Evolutionary conservation across 1,284 basidiomycete species (phyloP).

Genomic region (Cryptococcus wingfieldii): DNA sequence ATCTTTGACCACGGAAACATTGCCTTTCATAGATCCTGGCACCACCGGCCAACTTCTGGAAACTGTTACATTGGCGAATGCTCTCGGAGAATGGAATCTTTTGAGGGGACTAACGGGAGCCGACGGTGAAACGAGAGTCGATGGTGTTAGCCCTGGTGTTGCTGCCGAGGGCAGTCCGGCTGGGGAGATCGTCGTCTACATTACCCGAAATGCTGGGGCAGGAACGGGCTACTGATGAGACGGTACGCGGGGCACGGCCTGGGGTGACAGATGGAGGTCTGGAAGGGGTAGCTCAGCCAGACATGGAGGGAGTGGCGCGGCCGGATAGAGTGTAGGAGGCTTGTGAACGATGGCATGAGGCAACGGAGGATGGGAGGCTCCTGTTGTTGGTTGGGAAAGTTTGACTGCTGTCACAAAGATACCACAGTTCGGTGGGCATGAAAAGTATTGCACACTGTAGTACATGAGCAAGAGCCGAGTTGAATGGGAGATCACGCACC

Average conservation of each 20-base stretch:
- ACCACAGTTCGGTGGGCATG: slow-evolving; percentile 77
- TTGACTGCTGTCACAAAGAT: slow-evolving; percentile 83
- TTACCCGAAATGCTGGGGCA: background rate
- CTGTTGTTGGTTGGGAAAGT: slow-evolving; percentile 65
- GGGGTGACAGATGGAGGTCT: slow-evolving; percentile 25
- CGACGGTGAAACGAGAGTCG: slow-evolving; percentile 61
- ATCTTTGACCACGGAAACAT: too few relatives aligned
- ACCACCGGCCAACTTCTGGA: too few relatives aligned
- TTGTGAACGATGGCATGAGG: slow-evolving; percentile 58
- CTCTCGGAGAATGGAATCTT: too few relatives aligned
- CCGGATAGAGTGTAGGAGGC: slow-evolving; percentile 23
- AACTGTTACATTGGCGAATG: too few relatives aligned
- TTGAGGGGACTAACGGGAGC: too few relatives aligned
- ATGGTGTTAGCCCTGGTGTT: slow-evolving; percentile 34
- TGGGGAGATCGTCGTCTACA: slow-evolving; percentile 18
- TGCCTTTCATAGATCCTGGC: too few relatives aligned
- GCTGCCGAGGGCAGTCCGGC: slow-evolving; percentile 25
- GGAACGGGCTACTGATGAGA: slow-evolving; percentile 16
- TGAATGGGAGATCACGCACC: slow-evolving; percentile 57
- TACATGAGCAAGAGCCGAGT: slow-evolving; percentile 24
- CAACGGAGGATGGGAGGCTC: slow-evolving; percentile 68
- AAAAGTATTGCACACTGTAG: slow-evolving; percentile 73
- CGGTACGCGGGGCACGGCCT: slow-evolving; percentile 21
- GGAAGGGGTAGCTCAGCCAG: slow-evolving; percentile 57
- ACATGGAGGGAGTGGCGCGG: slow-evolving; percentile 35